These are phyloP conservation scores for Flaveria sonorensis DNA, from an alignment of 129 eudicot genomes.

Conservation along the genomic window DNA sequence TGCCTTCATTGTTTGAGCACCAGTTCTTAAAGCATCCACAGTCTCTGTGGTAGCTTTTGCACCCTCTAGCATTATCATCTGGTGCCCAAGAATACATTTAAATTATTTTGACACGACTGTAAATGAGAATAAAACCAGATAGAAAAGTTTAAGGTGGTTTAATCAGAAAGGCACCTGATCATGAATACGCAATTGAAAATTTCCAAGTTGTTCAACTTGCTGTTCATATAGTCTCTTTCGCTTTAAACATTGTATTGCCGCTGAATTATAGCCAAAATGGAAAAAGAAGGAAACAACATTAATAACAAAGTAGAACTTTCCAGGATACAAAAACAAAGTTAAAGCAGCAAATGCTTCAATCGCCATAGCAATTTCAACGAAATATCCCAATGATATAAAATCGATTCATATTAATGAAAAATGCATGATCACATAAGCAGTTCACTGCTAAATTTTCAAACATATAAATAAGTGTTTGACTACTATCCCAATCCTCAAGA, in stretches of 20 bases:
- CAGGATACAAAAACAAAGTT: neutral
- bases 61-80: slow-evolving; percentile 52
- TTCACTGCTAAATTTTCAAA: neutral
- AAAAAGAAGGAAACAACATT: neutral
- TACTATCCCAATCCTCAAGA: neutral
- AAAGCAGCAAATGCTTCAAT: neutral
- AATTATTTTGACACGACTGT: neutral
- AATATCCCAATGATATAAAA: neutral
- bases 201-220: slow-evolving; percentile 56
- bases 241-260: slow-evolving; percentile 53
- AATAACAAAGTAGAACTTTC: neutral
- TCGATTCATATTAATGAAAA: neutral
- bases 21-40: slow-evolving; percentile 52
- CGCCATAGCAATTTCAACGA: neutral
- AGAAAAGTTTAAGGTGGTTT: slow-evolving; percentile 8
- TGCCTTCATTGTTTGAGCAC: slow-evolving; percentile 56
- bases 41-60: slow-evolving; percentile 57
- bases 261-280: slow-evolving; percentile 32
- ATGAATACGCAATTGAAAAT: slow-evolving; percentile 53
- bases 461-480: neutral
- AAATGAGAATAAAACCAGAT: slow-evolving; percentile 2
- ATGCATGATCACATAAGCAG: neutral
- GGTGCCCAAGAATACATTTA: neutral
- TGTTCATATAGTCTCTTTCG: slow-evolving; percentile 47
- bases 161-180: slow-evolving; percentile 44